Conservation (phyloP, 2,329 filamentous ascomycete species). For the Cyphellophora attinorum region DNA sequence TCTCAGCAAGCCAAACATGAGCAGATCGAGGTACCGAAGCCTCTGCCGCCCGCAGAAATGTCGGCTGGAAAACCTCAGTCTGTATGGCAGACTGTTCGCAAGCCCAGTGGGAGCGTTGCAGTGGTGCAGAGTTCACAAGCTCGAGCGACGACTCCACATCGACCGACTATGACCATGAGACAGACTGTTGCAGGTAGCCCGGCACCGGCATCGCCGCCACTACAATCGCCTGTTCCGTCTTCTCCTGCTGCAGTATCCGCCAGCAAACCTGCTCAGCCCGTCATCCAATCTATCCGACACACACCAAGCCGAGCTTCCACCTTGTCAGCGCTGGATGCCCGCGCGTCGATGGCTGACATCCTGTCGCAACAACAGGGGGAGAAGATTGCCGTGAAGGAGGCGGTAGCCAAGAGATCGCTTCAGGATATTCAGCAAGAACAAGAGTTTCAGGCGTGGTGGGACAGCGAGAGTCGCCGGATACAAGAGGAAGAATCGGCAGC, state of each 20-base stretch:
- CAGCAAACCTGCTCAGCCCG: slow-evolving; percentile 20
- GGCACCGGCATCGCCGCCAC: slow-evolving; percentile 5
- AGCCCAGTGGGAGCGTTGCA: neutral
- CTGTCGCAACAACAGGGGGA: slow-evolving; percentile 78
- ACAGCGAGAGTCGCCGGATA: slow-evolving; percentile 66
- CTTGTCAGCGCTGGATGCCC: slow-evolving; percentile 18
- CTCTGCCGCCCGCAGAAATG: slow-evolving; percentile 22
- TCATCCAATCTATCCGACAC: slow-evolving; percentile 38
- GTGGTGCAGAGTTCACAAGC: neutral
- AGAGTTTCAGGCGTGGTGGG: slow-evolving; percentile 95
- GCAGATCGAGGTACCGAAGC: slow-evolving; percentile 23
- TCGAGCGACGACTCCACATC: slow-evolving; percentile 3
- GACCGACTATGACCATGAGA: slow-evolving; percentile 49
- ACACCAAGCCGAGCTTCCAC: slow-evolving; percentile 21
- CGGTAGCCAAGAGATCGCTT: slow-evolving; percentile 71
- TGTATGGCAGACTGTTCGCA: slow-evolving; percentile 52
- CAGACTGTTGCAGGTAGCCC: slow-evolving; percentile 47
- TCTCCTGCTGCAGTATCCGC: slow-evolving; percentile 18
- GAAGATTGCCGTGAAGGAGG: slow-evolving; percentile 72
- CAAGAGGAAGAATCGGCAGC: slow-evolving; percentile 50
- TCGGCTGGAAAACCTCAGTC: slow-evolving; percentile 14
- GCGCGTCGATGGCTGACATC: slow-evolving; percentile 71
- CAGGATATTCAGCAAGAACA: slow-evolving; percentile 96
- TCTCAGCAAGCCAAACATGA: slow-evolving; percentile 50
- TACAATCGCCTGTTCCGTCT: slow-evolving; percentile 4